These are phyloP conservation scores for Amphichorda felina DNA, from an alignment of 2,329 filamentous ascomycete species.

Conservation along the genomic window DNA sequence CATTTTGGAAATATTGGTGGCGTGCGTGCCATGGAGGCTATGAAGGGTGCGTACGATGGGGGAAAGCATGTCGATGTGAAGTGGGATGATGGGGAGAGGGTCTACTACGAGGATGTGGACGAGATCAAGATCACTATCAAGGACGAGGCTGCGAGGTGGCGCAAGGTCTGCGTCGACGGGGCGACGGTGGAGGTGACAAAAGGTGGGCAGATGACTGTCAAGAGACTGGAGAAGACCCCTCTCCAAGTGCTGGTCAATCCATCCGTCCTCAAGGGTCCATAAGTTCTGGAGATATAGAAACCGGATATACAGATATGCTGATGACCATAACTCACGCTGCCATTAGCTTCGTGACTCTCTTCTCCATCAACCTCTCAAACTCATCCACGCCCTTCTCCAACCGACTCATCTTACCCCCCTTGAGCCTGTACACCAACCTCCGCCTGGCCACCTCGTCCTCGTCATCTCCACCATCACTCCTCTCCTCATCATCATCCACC, in stretches of 20 bases:
- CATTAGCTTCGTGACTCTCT: slow-evolving; percentile 36
- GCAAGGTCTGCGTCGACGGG: slow-evolving; percentile 84
- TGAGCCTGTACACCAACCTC: slow-evolving; percentile 48
- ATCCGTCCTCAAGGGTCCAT: neutral
- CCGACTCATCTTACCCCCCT: slow-evolving; percentile 39
- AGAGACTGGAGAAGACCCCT: slow-evolving; percentile 27
- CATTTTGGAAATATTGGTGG: slow-evolving; percentile 60
- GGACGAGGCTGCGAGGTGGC: slow-evolving; percentile 63
- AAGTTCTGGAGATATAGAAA: neutral
- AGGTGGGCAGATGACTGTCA: slow-evolving; percentile 60
- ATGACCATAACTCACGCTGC: neutral
- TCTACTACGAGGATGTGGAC: slow-evolving; percentile 62
- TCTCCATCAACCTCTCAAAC: slow-evolving; percentile 54
- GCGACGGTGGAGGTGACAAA: slow-evolving; percentile 66
- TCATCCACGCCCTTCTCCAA: slow-evolving; percentile 50
- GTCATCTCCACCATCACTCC: slow-evolving; percentile 19
- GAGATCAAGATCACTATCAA: slow-evolving; percentile 53
- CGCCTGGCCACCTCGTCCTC: slow-evolving; percentile 32
- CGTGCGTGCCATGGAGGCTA: slow-evolving; percentile 61
- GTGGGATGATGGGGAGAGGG: slow-evolving; percentile 43
- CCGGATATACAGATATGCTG: neutral
- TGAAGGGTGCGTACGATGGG: slow-evolving; percentile 51
- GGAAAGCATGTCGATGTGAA: slow-evolving; percentile 42
- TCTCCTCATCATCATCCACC: slow-evolving; percentile 25
- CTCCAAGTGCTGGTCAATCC: slow-evolving; percentile 32